Percentiles rank a stretch among this genome's conserved stretches.
These are phyloP conservation scores for Acer negundo DNA, from an alignment of 345 rosid genomes.

Conservation along the genomic window DNA sequence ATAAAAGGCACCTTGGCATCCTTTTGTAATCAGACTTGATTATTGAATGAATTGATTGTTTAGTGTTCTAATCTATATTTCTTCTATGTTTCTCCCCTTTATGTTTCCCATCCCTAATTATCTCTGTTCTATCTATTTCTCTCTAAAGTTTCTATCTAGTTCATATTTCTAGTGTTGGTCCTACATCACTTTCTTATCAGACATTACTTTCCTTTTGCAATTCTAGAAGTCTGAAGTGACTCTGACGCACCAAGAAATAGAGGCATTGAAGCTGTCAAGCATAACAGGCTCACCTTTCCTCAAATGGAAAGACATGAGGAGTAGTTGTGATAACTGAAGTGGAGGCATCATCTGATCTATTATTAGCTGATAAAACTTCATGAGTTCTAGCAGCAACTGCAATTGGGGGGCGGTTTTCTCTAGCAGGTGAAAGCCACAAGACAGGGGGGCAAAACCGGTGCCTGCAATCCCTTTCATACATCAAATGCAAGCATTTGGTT, in stretches of 20 bases:
- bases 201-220: neutral
- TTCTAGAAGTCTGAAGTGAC: neutral
- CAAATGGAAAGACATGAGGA: constrained; percentile 95
- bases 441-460: constrained; percentile 79
- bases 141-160: too few species aligned
- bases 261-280: neutral
- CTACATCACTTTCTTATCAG: neutral
- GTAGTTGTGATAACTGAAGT: constrained; percentile 69
- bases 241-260: neutral
- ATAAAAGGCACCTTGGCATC: too few species aligned
- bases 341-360: constrained; percentile 48
- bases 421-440: constrained; percentile 97
- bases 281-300: constrained; percentile 65
- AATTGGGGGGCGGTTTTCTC: constrained; percentile 74
- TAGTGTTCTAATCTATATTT: too few species aligned
- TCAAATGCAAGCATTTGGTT: constrained; percentile 82
- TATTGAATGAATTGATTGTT: too few species aligned
- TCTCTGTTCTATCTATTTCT: too few species aligned
- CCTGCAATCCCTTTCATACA: constrained; percentile 97
- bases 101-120: too few species aligned
- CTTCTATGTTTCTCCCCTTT: too few species aligned
- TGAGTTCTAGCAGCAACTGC: constrained; percentile 89
- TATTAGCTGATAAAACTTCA: constrained; percentile 55
- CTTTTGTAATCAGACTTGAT: too few species aligned
- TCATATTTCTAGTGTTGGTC: too few species aligned